Evolutionary conservation across 805 yeast species (phyloP).

Genomic region (Cephaloascus fragrans): DNA sequence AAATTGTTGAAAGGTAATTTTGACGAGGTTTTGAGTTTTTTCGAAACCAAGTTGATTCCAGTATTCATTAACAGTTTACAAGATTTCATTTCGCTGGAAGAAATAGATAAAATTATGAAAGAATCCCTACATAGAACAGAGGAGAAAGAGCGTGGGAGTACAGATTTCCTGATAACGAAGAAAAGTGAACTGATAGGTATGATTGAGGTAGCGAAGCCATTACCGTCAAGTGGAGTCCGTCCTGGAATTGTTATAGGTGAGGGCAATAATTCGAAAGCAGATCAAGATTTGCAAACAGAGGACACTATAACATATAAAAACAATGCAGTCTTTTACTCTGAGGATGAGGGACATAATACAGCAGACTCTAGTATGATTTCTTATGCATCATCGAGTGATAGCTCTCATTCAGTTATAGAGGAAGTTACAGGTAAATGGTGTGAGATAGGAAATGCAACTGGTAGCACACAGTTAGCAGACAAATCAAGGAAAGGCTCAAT

Average conservation of each 20-base stretch:
- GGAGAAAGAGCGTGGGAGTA: background rate
- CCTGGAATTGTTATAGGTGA: too few relatives aligned
- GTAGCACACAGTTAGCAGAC: background rate
- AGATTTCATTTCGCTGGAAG: background rate
- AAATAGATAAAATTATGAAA: background rate
- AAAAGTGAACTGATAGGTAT: too few relatives aligned
- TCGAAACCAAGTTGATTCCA: background rate
- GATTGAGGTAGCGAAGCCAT: background rate
- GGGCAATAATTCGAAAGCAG: background rate
- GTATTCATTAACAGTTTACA: background rate
- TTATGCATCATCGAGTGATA: background rate
- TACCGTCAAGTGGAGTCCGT: background rate
- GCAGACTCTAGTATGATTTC: background rate
- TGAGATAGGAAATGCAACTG: background rate
- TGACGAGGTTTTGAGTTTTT: background rate
- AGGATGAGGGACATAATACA: background rate
- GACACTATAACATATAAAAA: background rate
- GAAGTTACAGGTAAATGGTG: too few relatives aligned
- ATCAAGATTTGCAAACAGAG: background rate
- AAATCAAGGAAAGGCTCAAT: too few relatives aligned
- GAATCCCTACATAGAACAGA: background rate
- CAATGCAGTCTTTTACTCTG: background rate
- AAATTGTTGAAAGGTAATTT: background rate
- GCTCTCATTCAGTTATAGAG: background rate
- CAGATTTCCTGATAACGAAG: background rate